Evolutionary conservation across 208 protist species (phyloP).

Genomic region (Trypanosoma conorhini): DNA sequence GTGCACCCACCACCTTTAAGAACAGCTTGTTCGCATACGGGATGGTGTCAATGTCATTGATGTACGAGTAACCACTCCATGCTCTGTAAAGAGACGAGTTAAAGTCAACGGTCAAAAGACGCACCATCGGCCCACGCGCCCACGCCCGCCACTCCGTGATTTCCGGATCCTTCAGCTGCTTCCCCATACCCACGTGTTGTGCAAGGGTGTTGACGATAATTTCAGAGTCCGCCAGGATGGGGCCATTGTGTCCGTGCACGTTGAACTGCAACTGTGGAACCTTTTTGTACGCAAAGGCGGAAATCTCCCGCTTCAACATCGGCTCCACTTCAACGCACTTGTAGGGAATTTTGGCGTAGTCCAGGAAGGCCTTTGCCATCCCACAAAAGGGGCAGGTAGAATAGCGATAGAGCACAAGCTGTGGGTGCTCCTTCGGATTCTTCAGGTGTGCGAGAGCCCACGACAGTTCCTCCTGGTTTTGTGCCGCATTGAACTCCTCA

Average conservation of each 20-base stretch:
- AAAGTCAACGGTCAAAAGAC: conserved; percentile 85
- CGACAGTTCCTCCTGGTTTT: conserved; percentile 53
- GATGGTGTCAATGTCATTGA: conserved; percentile 86
- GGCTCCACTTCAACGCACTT: conserved; percentile 89
- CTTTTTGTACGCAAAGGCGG: conserved; percentile 82
- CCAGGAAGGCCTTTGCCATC: conserved; percentile 86
- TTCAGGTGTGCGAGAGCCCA: conserved; percentile 52
- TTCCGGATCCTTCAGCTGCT: conserved; percentile 68
- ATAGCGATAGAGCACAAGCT: conserved; percentile 77
- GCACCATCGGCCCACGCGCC: conserved; percentile 80
- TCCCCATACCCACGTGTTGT: conserved; percentile 45
- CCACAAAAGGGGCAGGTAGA: conserved; percentile 92
- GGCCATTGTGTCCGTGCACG: conserved; percentile 38
- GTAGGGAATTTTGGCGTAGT: conserved; percentile 76
- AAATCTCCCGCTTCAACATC: conserved; percentile 87
- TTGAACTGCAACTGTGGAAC: conserved; percentile 88
- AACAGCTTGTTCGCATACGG: conserved; percentile 88
- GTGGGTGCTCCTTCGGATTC: conserved; percentile 40
- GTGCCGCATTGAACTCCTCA: conserved; percentile 73
- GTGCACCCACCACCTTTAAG: conserved; percentile 86
- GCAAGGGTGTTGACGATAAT: conserved; percentile 82
- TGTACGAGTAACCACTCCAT: conserved; percentile 88
- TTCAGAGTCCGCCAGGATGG: conserved; percentile 82
- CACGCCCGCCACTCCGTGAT: conserved; percentile 79
- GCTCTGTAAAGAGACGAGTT: conserved; percentile 71